phyloP scores from a whole-genome alignment of 2,329 filamentous ascomycete genomes.

The Chrysosphaeria jannelii region DNA sequence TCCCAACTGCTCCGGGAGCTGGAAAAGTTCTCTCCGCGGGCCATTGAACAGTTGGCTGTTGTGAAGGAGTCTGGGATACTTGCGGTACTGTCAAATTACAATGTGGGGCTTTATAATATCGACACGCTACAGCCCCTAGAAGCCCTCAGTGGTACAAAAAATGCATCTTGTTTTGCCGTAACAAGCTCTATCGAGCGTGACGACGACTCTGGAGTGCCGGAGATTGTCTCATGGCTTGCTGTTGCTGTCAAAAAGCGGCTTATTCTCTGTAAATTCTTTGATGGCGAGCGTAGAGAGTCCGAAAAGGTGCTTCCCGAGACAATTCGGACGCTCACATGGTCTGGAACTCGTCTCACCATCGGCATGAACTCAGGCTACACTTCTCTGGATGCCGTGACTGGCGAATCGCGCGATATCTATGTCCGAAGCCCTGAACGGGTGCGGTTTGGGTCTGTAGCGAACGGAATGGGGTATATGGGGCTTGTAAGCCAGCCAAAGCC shows the following conservation, averaged over 20 bases:
- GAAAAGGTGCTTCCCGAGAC: conserved; percentile 33
- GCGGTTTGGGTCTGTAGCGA: conserved; percentile 60
- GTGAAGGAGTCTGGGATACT: conserved; percentile 87
- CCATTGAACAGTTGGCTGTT: conserved; percentile 77
- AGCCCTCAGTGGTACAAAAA: conserved; percentile 48
- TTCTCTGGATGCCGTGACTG: background rate
- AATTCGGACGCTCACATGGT: conserved; percentile 78
- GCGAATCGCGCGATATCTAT: conserved; percentile 19
- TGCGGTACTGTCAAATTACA: conserved; percentile 68
- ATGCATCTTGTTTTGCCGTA: conserved; percentile 69
- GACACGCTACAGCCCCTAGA: conserved; percentile 47
- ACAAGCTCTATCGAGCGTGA: conserved; percentile 93
- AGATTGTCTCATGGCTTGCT: conserved; percentile 72
- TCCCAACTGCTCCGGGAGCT: conserved; percentile 74
- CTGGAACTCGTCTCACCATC: conserved; percentile 57
- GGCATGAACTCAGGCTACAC: conserved; percentile 68
- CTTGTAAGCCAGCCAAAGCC: conserved; percentile 77
- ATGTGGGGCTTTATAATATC: conserved; percentile 71
- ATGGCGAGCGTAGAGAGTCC: conserved; percentile 38
- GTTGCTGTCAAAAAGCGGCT: conserved; percentile 81
- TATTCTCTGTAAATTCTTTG: conserved; percentile 82
- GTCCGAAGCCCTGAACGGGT: no score
- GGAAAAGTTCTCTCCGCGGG: conserved; percentile 73
- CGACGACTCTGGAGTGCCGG: conserved; percentile 55
- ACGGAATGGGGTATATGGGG: conserved; percentile 84